Evolutionary conservation across 768 basidiomycete species (phyloP), one percentile per base, ranked within the genome.

Genomic region (Psilocybe sp.): DNA sequence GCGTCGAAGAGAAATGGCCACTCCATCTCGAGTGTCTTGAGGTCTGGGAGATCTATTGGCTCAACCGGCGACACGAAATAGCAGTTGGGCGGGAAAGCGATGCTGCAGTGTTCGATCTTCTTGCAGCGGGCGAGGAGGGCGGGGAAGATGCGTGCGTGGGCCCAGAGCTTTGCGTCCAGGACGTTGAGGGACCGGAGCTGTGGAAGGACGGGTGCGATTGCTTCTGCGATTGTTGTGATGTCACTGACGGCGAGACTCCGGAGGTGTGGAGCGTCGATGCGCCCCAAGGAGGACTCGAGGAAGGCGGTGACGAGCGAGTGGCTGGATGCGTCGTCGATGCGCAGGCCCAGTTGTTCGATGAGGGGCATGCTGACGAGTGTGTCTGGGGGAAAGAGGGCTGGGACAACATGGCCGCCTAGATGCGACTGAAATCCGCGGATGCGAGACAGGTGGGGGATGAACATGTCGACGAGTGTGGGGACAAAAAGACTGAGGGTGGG

Each of bases 161-260:
- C 55, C 60, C 58, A 61, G 9, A 41, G 46, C 9, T 44, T 36
- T 44, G 45, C 39, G 18, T 51, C 49, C 8, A 57, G 46, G 31
- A 61, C 49, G 6, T 41, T 45, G 8, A 60, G 52, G 20, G 45
- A 39, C 9, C 48, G 42, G 10, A 60, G 31, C 7, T 28, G 40
- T n/a, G 40, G 43, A 1, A 60, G 39, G 10, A 44, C 20, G 28
- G 34, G 23, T 34, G 43, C 44, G 10, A 60, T 39, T 35, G 43
- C 50, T 33, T 44, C 36, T 32, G 44, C 39, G n/a, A 63, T 46
- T 10, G 57, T 57, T 7, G 58, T 63, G 20, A 56, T 55, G 40
- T 63, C 60, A 44, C 55, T 50, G 4, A 63, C 49, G 10, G 48
- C 53, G 33, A 61, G 53, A 33, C 19, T 12, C n/a, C 44, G 56